Evolutionary conservation across 768 basidiomycete species (phyloP).

Genomic region (Hortiboletus campestris): DNA sequence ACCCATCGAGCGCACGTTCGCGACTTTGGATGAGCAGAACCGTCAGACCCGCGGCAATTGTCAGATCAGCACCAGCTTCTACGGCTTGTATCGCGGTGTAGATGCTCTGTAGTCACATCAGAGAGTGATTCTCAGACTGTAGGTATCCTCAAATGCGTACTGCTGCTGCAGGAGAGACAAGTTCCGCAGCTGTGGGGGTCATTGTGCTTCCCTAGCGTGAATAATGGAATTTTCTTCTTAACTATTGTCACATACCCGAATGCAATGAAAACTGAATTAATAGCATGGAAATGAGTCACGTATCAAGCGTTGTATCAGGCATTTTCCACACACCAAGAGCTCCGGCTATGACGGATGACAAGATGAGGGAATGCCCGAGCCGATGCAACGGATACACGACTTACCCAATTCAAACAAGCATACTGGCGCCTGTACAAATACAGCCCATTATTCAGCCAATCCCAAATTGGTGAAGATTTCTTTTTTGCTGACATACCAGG

Average conservation of each 20-base stretch:
- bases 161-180: not conserved
- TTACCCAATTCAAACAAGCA: conserved; percentile 5
- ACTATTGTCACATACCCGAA: not conserved
- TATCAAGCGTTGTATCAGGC: not conserved
- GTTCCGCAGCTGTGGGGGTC: not conserved
- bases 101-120: not conserved
- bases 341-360: not conserved
- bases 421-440: not conserved
- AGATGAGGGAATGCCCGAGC: not conserved
- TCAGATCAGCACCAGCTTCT: not conserved
- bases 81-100: not conserved
- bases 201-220: conserved; percentile 1
- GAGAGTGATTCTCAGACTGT: not conserved
- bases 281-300: not conserved
- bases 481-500: not conserved
- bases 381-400: not conserved
- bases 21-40: not conserved
- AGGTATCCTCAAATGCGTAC: not conserved
- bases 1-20: not conserved
- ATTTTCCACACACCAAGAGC: not conserved
- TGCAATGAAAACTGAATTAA: conserved; percentile 1
- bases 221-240: not conserved
- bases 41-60: not conserved
- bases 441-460: not conserved
- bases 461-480: not conserved